phyloP scores from a whole-genome alignment of 495 filamentous ascomycete species.

The Daldinia concentrica region DNA sequence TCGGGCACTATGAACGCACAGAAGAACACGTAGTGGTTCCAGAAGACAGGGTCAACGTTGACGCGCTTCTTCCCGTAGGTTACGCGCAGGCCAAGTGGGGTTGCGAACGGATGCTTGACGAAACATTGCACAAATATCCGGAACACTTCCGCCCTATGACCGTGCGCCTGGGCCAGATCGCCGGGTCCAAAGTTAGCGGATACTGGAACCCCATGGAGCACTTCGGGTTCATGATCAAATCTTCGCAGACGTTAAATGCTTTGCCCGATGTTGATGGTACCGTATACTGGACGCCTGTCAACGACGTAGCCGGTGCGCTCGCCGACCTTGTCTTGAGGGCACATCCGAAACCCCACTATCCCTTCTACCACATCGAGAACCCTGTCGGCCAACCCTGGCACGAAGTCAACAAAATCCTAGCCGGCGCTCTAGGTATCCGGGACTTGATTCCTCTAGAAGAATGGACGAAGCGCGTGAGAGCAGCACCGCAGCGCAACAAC shows the following conservation, averaged over 20 bases:
- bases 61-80: slow-evolving; percentile 55
- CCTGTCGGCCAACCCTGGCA: slow-evolving; percentile 60
- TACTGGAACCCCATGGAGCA: slow-evolving; percentile 65
- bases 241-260: slow-evolving; percentile 55
- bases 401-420: slow-evolving; percentile 53
- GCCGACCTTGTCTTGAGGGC: slow-evolving; percentile 21
- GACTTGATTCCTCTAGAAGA: slow-evolving; percentile 57
- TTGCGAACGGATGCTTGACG: slow-evolving; percentile 61
- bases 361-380: slow-evolving; percentile 67
- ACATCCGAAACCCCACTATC: slow-evolving; percentile 33
- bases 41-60: slow-evolving; percentile 47
- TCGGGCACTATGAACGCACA: slow-evolving; percentile 54
- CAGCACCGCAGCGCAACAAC: slow-evolving; percentile 53
- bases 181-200: slow-evolving; percentile 58
- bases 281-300: slow-evolving; percentile 61
- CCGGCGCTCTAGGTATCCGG: slow-evolving; percentile 53
- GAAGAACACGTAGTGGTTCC: slow-evolving; percentile 46
- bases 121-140: slow-evolving; percentile 57
- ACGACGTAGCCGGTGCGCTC: slow-evolving; percentile 54
- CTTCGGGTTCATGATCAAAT: slow-evolving; percentile 61
- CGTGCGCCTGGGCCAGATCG: slow-evolving; percentile 60
- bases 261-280: slow-evolving; percentile 56
- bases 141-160: slow-evolving; percentile 55
- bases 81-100: slow-evolving; percentile 63
- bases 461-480: slow-evolving; percentile 58